Conservation (phyloP, 805 yeast species). For the Wickerhamomyces kurtzmanii region DNA sequence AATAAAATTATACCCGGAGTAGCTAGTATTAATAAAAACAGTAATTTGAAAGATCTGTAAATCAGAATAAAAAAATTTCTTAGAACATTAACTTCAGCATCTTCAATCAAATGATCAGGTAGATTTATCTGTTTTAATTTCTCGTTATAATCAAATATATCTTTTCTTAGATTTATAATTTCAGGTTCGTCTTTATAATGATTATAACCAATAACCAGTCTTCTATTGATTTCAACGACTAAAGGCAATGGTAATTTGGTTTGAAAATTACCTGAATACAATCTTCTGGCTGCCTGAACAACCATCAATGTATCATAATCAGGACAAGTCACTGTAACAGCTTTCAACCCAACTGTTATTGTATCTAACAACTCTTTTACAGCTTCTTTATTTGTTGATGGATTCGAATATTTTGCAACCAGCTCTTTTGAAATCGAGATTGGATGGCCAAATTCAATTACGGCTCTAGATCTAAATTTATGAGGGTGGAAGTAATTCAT, state of each 20-base stretch:
- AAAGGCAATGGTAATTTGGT: conserved; percentile 69
- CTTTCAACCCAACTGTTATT: conserved; percentile 62
- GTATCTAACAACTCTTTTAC: conserved; percentile 62
- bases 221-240: conserved; percentile 83
- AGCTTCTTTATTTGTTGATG: conserved; percentile 61
- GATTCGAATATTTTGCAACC: conserved; percentile 53
- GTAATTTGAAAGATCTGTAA: conserved; percentile 45
- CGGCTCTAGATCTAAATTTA: conserved; percentile 91
- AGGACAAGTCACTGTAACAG: conserved; percentile 83
- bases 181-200: conserved; percentile 63
- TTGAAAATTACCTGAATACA: conserved; percentile 70
- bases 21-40: conserved; percentile 50
- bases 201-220: conserved; percentile 75
- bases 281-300: conserved; percentile 84
- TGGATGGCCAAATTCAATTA: conserved; percentile 89
- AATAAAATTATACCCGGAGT: conserved; percentile 86
- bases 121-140: conserved; percentile 52
- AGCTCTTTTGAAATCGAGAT: conserved; percentile 53
- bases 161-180: conserved; percentile 47
- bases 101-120: conserved; percentile 41
- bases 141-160: conserved; percentile 63
- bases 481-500: conserved; percentile 96
- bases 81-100: conserved; percentile 37
- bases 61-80: conserved; percentile 43
- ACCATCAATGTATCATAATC: conserved; percentile 86